phyloP scores from a whole-genome alignment of 257 asterid species.

The Paulownia fortunei region DNA sequence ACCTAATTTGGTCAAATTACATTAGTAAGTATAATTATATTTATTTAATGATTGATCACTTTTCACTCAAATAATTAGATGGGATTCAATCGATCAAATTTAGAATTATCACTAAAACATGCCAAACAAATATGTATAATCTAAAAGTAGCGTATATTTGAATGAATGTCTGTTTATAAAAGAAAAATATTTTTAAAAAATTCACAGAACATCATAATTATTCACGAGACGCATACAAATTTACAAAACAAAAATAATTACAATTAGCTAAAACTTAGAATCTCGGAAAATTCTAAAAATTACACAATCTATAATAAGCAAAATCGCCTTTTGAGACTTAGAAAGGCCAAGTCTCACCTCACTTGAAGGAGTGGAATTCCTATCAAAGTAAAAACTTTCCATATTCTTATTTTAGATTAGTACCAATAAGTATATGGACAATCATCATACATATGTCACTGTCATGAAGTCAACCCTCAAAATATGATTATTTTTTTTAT shows the following conservation, averaged over 20 bases:
- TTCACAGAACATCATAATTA: no score
- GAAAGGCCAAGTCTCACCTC: slow-evolving; percentile 35
- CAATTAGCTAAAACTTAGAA: not conserved
- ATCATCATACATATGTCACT: not conserved
- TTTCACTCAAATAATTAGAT: no score
- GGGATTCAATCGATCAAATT: not conserved
- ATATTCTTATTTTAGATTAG: not conserved
- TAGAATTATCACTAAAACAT: not conserved
- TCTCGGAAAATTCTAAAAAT: no score
- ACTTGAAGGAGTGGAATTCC: slow-evolving; percentile 28
- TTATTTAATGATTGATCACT: not conserved
- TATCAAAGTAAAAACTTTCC: not conserved
- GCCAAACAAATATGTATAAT: not conserved
- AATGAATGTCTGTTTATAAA: no score
- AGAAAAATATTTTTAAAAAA: no score
- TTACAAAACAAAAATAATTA: not conserved
- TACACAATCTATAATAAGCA: slow-evolving; percentile 2
- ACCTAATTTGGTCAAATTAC: not conserved
- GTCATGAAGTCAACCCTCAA: slow-evolving; percentile 10
- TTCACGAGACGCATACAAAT: no score
- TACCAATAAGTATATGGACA: not conserved
- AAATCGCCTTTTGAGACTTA: slow-evolving; percentile 28
- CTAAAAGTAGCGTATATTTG: not conserved
- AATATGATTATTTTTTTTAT: not conserved
- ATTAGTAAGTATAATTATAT: not conserved